Evolutionary conservation across 140 eudicot species (phyloP).

Genomic region (Bidens hawaiensis): DNA sequence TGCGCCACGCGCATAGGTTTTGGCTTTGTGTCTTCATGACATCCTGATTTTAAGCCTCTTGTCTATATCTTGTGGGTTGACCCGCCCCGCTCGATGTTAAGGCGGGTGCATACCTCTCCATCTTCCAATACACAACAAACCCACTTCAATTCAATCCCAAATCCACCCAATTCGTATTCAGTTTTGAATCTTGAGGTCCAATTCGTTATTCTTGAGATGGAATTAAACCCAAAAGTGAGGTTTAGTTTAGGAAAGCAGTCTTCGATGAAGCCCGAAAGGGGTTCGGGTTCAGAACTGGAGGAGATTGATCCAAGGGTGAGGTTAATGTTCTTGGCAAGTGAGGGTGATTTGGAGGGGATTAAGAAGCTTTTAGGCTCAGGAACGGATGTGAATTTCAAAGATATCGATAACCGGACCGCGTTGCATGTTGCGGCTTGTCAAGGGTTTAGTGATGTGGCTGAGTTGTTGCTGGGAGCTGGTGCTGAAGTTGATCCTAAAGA

Average conservation of each 20-base stretch:
- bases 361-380: conserved; percentile 64
- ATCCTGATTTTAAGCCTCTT: too few species aligned
- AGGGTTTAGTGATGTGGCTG: conserved; percentile 64
- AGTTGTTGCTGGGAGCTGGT: conserved; percentile 49
- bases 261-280: conserved; percentile 56
- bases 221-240: conserved; percentile 29
- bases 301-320: conserved; percentile 71
- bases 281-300: conserved; percentile 23
- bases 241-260: conserved; percentile 53
- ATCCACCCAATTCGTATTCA: too few species aligned
- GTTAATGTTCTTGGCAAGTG: conserved; percentile 69
- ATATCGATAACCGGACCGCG: conserved; percentile 80
- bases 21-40: too few species aligned
- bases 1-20: too few species aligned
- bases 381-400: conserved; percentile 69
- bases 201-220: neutral
- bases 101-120: too few species aligned
- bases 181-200: neutral
- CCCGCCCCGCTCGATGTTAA: too few species aligned
- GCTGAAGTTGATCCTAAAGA: conserved; percentile 76
- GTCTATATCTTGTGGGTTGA: too few species aligned
- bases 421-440: conserved; percentile 91
- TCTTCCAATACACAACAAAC: too few species aligned
- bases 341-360: conserved; percentile 81
- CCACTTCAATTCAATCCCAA: too few species aligned